Evolutionary conservation across 192 early-diverging fungal species (phyloP).

Genomic region (Thoreauomyces humboldtii): DNA sequence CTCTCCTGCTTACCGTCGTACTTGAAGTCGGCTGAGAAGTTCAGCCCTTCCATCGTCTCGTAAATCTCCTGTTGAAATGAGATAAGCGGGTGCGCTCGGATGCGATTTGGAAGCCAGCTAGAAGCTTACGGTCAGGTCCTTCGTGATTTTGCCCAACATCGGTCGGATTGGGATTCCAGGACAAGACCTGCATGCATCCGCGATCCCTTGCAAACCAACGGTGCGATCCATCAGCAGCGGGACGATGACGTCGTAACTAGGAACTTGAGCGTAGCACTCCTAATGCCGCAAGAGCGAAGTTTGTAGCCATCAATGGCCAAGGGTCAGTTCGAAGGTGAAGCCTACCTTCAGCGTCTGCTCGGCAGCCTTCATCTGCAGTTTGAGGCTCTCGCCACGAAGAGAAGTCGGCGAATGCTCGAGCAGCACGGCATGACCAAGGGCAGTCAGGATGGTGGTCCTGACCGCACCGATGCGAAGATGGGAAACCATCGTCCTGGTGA

Average conservation of each 20-base stretch:
- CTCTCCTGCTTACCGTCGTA: conserved; percentile 20
- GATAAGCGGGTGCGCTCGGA: neutral
- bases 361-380: conserved; percentile 5
- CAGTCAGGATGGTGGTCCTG: conserved; percentile 25
- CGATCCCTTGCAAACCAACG: neutral
- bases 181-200: conserved; percentile 2
- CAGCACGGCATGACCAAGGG: conserved; percentile 7
- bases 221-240: conserved; percentile 17
- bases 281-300: no score
- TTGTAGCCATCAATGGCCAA: neutral
- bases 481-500: conserved; percentile 16
- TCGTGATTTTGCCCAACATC: conserved; percentile 29
- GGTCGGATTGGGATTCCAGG: conserved; percentile 29
- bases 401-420: neutral
- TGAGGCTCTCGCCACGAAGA: neutral
- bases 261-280: conserved; percentile 29
- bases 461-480: conserved; percentile 29
- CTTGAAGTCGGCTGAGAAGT: conserved; percentile 26
- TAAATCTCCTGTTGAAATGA: conserved; percentile 14
- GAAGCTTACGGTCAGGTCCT: conserved; percentile 22
- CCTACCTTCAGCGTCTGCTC: conserved; percentile 24
- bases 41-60: conserved; percentile 17
- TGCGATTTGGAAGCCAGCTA: neutral
- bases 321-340: no score
- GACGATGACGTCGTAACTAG: conserved; percentile 21